Conservation (phyloP, 78 protist species). For the Thecamonas trahens region DNA sequence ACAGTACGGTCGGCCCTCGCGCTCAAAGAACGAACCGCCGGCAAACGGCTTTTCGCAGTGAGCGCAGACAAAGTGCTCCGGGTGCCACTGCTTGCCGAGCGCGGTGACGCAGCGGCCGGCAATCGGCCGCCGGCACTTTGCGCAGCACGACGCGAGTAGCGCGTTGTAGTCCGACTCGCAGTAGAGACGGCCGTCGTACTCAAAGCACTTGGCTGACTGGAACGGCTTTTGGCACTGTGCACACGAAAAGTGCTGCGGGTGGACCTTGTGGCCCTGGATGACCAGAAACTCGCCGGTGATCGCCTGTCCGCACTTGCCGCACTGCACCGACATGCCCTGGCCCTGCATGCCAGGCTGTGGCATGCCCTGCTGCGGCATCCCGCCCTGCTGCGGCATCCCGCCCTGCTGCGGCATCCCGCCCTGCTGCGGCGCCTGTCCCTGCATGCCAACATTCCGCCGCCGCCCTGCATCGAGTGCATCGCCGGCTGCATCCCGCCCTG, state of each 20-base stretch:
- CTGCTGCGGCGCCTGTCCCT: too few species aligned
- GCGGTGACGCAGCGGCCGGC: background rate
- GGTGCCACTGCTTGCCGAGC: conserved; percentile 1
- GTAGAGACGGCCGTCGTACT: background rate
- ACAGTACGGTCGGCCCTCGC: background rate
- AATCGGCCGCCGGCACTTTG: background rate
- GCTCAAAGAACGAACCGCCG: background rate
- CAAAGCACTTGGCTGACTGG: background rate
- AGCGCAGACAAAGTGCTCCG: conserved; percentile 10
- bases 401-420: too few species aligned
- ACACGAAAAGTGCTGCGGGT: background rate
- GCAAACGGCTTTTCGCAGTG: background rate
- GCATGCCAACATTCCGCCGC: too few species aligned
- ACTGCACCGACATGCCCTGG: too few species aligned
- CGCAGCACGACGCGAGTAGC: background rate
- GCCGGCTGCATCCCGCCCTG: too few species aligned
- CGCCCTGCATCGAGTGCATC: too few species aligned
- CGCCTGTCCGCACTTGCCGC: background rate
- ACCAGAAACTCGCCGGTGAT: background rate
- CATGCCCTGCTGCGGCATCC: too few species aligned
- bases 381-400: too few species aligned
- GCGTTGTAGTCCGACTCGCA: background rate
- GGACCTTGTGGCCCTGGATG: background rate
- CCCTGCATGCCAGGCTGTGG: too few species aligned
- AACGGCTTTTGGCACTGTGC: background rate